Conservation (phyloP, 1,284 basidiomycete species). For the Rhodotorula sp. region DNA sequence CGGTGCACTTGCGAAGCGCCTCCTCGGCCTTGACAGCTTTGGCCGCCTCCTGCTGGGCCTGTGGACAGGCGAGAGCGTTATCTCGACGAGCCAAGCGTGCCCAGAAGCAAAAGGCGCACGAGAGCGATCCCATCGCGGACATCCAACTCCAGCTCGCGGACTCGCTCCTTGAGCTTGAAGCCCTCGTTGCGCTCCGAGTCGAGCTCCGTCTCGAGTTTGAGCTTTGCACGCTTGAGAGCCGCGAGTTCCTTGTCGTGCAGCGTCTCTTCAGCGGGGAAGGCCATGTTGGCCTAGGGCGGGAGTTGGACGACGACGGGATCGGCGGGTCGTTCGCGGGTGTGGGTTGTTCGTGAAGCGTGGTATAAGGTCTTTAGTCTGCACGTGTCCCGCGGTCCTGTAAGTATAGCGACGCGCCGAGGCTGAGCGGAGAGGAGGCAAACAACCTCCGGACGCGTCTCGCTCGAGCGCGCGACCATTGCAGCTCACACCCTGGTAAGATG, state of each 20-base stretch:
- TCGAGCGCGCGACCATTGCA: too few species aligned
- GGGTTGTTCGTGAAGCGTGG: background rate
- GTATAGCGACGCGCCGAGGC: too few species aligned
- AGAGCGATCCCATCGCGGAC: background rate
- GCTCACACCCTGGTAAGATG: too few species aligned
- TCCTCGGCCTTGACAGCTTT: conserved; percentile 22
- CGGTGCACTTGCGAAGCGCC: conserved; percentile 10
- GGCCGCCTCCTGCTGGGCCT: conserved; percentile 20
- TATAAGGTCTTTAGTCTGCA: too few species aligned
- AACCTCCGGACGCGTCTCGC: too few species aligned
- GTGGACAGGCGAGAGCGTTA: background rate
- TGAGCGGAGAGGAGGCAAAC: too few species aligned
- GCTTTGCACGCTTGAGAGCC: conserved; percentile 19
- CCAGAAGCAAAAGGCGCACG: background rate
- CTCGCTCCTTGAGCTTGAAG: background rate
- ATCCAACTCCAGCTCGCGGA: conserved; percentile 8
- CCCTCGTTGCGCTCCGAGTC: conserved; percentile 5
- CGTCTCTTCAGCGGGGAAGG: conserved; percentile 4
- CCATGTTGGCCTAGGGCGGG: background rate
- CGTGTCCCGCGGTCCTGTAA: too few species aligned
- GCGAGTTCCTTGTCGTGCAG: conserved; percentile 12
- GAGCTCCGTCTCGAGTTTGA: conserved; percentile 11
- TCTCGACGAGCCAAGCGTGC: fast-evolving
- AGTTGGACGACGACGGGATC: background rate
- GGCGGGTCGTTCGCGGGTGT: background rate